phyloP scores from a whole-genome alignment of 345 rosid species.

The Combretum micranthum region DNA sequence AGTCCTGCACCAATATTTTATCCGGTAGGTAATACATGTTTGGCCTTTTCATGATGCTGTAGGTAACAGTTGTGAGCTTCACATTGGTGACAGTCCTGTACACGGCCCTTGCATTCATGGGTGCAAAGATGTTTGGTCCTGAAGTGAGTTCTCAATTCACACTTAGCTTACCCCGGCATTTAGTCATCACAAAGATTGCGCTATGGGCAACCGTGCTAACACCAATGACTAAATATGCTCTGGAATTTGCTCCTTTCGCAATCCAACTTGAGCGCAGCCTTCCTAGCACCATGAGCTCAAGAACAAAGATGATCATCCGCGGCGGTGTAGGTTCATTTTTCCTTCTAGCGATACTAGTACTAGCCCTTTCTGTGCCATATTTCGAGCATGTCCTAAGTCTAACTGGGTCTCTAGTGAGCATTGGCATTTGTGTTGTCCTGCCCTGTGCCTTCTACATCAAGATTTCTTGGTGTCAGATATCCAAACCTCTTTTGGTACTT shows the following conservation, averaged over 20 bases:
- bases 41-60: neutral
- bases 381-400: slow-evolving; percentile 68
- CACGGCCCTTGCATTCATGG: slow-evolving; percentile 54
- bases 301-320: slow-evolving; percentile 33
- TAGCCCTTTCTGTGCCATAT: slow-evolving; percentile 56
- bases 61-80: slow-evolving; percentile 74
- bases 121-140: slow-evolving; percentile 65
- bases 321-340: slow-evolving; percentile 46
- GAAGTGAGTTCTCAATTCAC: slow-evolving; percentile 59
- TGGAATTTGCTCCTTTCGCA: slow-evolving; percentile 70
- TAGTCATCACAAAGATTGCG: slow-evolving; percentile 56
- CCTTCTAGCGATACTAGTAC: slow-evolving; percentile 37
- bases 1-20: too few relatives aligned
- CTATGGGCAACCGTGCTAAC: slow-evolving; percentile 72
- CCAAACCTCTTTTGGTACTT: slow-evolving; percentile 21
- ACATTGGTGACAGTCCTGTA: slow-evolving; percentile 43
- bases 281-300: slow-evolving; percentile 32
- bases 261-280: slow-evolving; percentile 56
- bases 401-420: slow-evolving; percentile 61
- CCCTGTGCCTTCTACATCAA: slow-evolving; percentile 62
- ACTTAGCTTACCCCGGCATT: slow-evolving; percentile 56
- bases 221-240: slow-evolving; percentile 79
- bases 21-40: neutral
- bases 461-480: slow-evolving; percentile 41
- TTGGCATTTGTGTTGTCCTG: slow-evolving; percentile 37